These are phyloP conservation scores for Colletotrichum destructivum DNA, from an alignment of 2,329 filamentous ascomycete genomes.

Conservation along the genomic window DNA sequence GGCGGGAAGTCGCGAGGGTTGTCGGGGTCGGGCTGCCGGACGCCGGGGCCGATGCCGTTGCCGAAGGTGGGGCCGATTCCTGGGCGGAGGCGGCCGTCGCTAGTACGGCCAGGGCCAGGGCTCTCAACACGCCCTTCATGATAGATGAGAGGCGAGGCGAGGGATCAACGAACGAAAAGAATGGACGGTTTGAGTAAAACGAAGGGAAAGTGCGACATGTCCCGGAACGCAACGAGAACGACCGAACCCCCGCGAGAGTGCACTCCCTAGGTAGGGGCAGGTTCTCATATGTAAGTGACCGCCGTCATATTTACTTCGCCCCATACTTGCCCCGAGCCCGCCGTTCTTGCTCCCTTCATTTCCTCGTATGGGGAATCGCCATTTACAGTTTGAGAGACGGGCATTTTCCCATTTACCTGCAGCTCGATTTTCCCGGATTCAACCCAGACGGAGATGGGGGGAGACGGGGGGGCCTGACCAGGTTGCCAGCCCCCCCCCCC, in stretches of 20 bases:
- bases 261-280: too few species aligned
- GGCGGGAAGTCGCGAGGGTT: constrained; percentile 18
- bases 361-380: constrained; percentile 1
- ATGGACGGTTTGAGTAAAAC: constrained; percentile 22
- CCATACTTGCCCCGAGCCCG: constrained; percentile 28
- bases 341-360: neutral
- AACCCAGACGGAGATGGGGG: neutral
- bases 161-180: neutral
- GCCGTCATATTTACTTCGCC: constrained; percentile 10
- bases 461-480: too few species aligned
- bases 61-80: constrained; percentile 8
- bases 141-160: neutral
- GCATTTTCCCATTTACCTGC: neutral
- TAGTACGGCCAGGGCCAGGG: constrained; percentile 16
- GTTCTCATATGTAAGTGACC: constrained; percentile 22
- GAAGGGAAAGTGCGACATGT: neutral
- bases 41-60: constrained; percentile 2
- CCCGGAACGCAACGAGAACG: neutral
- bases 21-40: constrained; percentile 3
- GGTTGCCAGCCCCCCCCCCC: neutral
- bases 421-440: neutral
- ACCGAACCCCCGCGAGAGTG: too few species aligned
- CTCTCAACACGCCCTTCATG: constrained; percentile 33
- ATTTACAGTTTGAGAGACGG: neutral
- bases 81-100: constrained; percentile 26